Evolutionary conservation across 2,329 filamentous ascomycete genomes (phyloP), one percentile per base, ranked within the genome.

Genomic region (Venturia aucupariae): DNA sequence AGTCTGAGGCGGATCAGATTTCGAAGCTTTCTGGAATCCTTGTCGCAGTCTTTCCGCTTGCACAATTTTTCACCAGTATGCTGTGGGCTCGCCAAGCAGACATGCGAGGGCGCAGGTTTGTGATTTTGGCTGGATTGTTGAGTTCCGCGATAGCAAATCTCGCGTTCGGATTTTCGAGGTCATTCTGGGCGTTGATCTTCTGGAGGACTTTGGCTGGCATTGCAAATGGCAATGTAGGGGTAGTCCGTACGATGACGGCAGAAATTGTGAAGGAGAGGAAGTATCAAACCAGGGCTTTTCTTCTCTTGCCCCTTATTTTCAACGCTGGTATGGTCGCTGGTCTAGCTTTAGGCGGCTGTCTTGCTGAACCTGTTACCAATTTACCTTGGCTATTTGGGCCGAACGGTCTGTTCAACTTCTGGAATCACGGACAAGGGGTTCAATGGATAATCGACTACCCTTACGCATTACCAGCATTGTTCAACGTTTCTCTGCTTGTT

Each of bases 21-120:
- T 82, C 88, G 1, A 77, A 81, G 35, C 87, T 90, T 70, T 86
- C 87, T 1, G 88, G 88, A 38, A 74, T 90, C 3, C 75, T 90
- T 38, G 83, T 87, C 64, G 87, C 85, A 15, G 84, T 82, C 66
- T 90, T 90, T 71, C 89, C 86, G 0, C 84, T 85, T 0, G 84
- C 86, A 1, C 88, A 91, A 73, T 89, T 89, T 68, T 70, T 87
- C 30, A 90, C 87, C 1, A 86, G 87, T 15, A 83, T 90, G 75
- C 73, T 87, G 66, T 91, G 88, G 88, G 88, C 87, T 0, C 79
- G 85, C 1, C 73, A 89, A 11, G 78, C 79, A 13, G 79, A 81
- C 71, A 83, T 87, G 22, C 79, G 79, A n/a, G 89, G 88, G 11
- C 81, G 88, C 63, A 90, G 90, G 73, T 81, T 79, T 8, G 86